Base-by-base conservation (phyloP, 2,329 filamentous ascomycete genomes). In the Epichloe brachyelytri region DNA sequence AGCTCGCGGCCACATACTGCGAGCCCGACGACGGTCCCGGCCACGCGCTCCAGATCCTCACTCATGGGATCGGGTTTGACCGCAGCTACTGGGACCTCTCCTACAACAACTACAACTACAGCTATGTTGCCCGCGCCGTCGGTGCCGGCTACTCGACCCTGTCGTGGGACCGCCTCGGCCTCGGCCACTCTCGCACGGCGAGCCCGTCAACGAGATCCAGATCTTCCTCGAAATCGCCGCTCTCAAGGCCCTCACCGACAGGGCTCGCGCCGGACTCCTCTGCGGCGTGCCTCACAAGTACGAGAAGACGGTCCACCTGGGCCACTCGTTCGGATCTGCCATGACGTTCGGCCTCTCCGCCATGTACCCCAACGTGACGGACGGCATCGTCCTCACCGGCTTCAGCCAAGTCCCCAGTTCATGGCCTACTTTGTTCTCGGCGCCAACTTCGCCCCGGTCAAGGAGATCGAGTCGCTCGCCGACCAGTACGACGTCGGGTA, bases 311-410 rank as follows among this genome's bases (percentile, higher is more conserved):
- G 67, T 80, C 8, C 80, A 85, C 60, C 70, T 82, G 15, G 82
- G 81, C 12, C 80, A 85, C 67, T 80, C 76, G 0, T 85, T 81
- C 57, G 82, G 82, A 34, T 80, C 79, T 0, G 65, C 73, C 5
- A 76, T 79, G 57, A 76, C 73, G 2, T 82, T 79, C 63, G 71
- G 66, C 46, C 68, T 85, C 19, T 73, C 76, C 7, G 70, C 71
- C 45, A 60, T 67, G 52, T 68, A 79, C 57, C 78, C 79, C 1
- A 59, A 70, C 50, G 65, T 77, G 51, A 78, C 75, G 38, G 74
- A 83, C 54, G 78, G 73, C 39, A 68, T 84, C 40, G 64, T 81
- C 48, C 69, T 85, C 6, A 83, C 80, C 1, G 81, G 81, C 1
- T 85, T 78, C 64, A 72, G 73, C 15, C 69, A 72, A 40, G 73